Percentiles rank a stretch among this genome's conserved stretches.
Conservation (phyloP, 805 yeast genomes). For the Clavispora santaluciae region DNA sequence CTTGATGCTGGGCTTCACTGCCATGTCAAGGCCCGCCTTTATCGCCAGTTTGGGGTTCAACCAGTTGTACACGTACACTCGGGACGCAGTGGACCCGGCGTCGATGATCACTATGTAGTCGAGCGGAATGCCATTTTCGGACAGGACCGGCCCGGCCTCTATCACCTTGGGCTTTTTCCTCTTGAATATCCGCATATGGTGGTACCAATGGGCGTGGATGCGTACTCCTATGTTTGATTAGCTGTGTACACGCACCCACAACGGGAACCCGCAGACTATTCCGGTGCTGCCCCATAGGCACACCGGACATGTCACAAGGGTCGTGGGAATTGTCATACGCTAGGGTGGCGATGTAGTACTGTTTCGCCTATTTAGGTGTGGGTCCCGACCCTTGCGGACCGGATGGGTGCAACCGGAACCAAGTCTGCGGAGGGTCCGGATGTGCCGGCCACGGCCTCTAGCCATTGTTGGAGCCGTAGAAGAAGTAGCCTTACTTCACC, state of each 20-base stretch:
- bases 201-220: neutral
- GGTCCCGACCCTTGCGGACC: too few species aligned
- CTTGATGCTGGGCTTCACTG: slow-evolving; percentile 2
- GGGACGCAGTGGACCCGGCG: slow-evolving; percentile 62
- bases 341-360: too few species aligned
- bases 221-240: neutral
- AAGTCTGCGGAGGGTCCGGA: too few species aligned
- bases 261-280: neutral
- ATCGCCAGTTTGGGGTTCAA: slow-evolving; percentile 33
- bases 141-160: slow-evolving; percentile 31
- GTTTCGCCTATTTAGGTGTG: too few species aligned
- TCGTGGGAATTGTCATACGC: too few species aligned
- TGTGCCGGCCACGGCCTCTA: too few species aligned
- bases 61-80: slow-evolving; percentile 60
- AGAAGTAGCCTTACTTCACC: neutral
- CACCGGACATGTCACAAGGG: too few species aligned
- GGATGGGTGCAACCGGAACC: too few species aligned
- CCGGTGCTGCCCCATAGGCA: too few species aligned
- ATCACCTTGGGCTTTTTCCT: slow-evolving; percentile 5
- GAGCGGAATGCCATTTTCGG: slow-evolving; percentile 44
- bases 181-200: neutral
- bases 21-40: slow-evolving; percentile 16
- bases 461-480: too few species aligned
- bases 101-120: slow-evolving; percentile 60
- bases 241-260: neutral